A percentile compares a stretch with the other conserved stretches of the same genome.
phyloP scores from a whole-genome alignment of 1,139 yeast genomes.

The Pichia sp. region DNA sequence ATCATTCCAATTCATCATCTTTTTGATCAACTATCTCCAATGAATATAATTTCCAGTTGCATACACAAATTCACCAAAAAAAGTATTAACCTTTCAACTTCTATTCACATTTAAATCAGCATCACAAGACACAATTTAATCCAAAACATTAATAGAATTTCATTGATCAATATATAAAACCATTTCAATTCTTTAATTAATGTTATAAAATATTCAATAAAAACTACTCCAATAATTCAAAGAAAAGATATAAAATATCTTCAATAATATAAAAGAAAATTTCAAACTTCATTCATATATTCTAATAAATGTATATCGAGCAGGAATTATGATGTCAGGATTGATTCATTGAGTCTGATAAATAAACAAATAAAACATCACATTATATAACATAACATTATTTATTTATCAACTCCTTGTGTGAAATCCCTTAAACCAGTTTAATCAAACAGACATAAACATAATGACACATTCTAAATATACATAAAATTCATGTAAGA shows the following conservation, averaged over 20 bases:
- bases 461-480: slow-evolving; percentile 10
- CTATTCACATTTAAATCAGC: not conserved
- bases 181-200: not conserved
- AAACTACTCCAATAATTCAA: not conserved
- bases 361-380: not conserved
- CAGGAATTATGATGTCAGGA: slow-evolving; percentile 13
- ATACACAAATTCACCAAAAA: not conserved
- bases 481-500: not conserved
- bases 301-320: slow-evolving; percentile 7
- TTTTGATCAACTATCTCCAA: not conserved
- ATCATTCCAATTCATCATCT: not conserved
- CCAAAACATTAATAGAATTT: not conserved
- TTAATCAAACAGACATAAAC: not conserved
- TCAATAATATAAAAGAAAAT: not conserved
- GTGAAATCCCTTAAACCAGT: slow-evolving; percentile 1
- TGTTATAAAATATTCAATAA: not conserved
- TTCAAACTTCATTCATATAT: not conserved
- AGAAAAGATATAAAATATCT: slow-evolving; percentile 3
- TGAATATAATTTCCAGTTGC: not conserved
- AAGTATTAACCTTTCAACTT: not conserved
- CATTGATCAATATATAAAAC: not conserved
- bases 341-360: not conserved
- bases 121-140: slow-evolving; percentile 2
- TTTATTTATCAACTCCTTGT: slow-evolving; percentile 3
- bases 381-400: not conserved